Base-by-base conservation (phyloP, 495 filamentous ascomycete genomes). In the Lichina pygmaea region DNA sequence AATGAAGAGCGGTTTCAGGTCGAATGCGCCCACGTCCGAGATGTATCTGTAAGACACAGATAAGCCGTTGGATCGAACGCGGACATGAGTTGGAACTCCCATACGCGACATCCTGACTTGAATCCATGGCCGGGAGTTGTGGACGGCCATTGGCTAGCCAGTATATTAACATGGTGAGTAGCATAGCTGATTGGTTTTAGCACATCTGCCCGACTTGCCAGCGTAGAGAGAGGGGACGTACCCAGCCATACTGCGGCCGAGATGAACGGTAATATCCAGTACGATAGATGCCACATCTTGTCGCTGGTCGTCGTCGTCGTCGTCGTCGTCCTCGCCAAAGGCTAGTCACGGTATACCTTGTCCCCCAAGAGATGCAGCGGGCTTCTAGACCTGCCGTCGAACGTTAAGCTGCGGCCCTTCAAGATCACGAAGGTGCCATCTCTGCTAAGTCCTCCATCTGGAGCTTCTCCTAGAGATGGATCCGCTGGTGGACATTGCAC, bases 1-100 rank as follows among this genome's bases (percentile, higher is more conserved):
- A 48, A 97, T 72, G 64, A 97, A 97, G 2, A 95, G 64, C 0
- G 89, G 89, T 50, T 93, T 83, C 3, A 93, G 62, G 0, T 63
- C 61, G 30, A 64, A 55, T 0, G 78, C 77, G 49, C 84, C 89
- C 31, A 93, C 66, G 59, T 94, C 84, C n/a, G 75, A 84, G 81
- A 67, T 34, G 60, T 65, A 49, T 24, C 12, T 10, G 31, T 17
- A 4, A 24, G 4, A 1, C 24, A 4, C 24, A 24, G 24, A 24
- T 24, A 4, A 37, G 44, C 0, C 7, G 40, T 44, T 41, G 38
- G 13, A 6, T 17, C 42, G 39, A 11, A 2, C 39, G 6, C 17
- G 39, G 33, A 31, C 15, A 9, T 43, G 34, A 33, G 16, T 42
- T 49, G 47, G 42, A 16, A 44, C 15, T 13, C 48, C 60, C 68